phyloP scores from a whole-genome alignment of 352 stramenopile genomes.

The Globisporangium cylindrosporum region DNA sequence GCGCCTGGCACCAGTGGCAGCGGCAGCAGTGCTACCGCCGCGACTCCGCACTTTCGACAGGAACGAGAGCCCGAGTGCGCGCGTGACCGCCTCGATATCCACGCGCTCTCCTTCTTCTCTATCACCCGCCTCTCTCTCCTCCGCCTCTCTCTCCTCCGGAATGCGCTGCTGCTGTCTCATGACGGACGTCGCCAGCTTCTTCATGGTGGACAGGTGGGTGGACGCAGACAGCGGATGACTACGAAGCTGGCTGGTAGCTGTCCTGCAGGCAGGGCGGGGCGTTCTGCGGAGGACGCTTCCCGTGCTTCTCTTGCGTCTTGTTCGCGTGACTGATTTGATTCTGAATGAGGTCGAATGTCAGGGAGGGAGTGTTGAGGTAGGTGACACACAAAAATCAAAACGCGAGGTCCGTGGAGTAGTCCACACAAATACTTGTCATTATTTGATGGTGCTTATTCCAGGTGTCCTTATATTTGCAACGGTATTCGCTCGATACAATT shows the following conservation, averaged over 20 bases:
- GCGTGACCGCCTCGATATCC: constrained; percentile 19
- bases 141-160: background rate
- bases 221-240: background rate
- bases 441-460: no score
- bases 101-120: background rate
- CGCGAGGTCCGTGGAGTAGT: no score
- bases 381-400: background rate
- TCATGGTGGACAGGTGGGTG: background rate
- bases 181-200: background rate
- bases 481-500: no score
- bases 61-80: constrained; percentile 19
- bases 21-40: background rate
- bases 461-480: no score
- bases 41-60: background rate
- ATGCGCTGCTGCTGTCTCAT: constrained; percentile 4
- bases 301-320: background rate
- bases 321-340: background rate
- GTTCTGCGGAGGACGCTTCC: background rate
- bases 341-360: background rate
- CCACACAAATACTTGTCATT: no score
- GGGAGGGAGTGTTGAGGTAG: background rate
- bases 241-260: background rate
- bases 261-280: background rate
- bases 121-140: background rate
- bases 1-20: background rate